Base-by-base conservation (phyloP, 495 filamentous ascomycete genomes). In the Penicillium diatomitis region DNA sequence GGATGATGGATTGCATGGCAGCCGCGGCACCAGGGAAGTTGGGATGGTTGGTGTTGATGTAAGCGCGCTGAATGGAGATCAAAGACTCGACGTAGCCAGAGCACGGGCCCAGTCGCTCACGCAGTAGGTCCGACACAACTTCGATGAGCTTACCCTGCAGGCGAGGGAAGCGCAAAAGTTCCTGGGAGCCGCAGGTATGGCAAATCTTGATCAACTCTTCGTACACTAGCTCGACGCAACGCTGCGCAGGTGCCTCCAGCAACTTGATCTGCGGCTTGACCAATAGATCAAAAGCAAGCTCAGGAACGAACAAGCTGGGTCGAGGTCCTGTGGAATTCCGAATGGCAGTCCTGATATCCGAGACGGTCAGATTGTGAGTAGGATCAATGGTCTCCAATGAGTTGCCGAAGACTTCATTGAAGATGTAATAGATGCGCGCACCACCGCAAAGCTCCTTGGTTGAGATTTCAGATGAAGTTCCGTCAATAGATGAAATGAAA, bases 141-240 rank as follows among this genome's bases (percentile, higher is more conserved):
- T 99, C 92, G 50, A 99, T 99, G 12, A 99, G 81, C 62, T 96
- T 99, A 31, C 82, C 92, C 65, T 99, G 92, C 8, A 99, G 77
- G 39, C 92, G 84, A 5, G 92, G 92, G 63, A 94, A 99, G 40
- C 92, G 76, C 41, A 87, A 78, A 10, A 96, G 80, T 65, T 99
- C 92, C 28, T 86, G 91, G 4, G 88, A 96, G 41, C 94, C 94
- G 71, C 92, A 99, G 2, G 92, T 99, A 65, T 99, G 92, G 64
- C 92, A 94, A 47, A 99, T 96, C 66, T 99, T 99, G 69, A 99
- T 99, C 7, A 99, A 78, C 64, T 99, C 92, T 63, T 99, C 92
- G 62, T 99, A 99, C 0, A 99, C 92, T 12, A 97, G 75, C 66
- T 99, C 94, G 30, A 99, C 92, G 58, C 92, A 99, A 53, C 92